Conservation (phyloP, 1,284 basidiomycete genomes). For the Ganoderma resinaceum region DNA sequence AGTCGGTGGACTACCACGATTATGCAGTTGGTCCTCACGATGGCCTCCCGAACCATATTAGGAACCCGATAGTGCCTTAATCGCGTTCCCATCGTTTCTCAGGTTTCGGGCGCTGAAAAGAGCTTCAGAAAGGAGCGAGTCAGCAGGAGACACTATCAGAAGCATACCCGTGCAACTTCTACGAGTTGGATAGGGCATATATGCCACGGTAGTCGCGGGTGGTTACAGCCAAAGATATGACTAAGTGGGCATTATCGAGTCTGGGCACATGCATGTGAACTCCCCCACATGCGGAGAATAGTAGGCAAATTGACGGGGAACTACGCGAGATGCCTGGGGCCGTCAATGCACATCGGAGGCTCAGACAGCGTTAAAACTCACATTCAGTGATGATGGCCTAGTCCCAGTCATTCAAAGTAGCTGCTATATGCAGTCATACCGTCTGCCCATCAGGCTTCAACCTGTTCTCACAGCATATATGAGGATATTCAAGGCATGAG, state of each 20-base stretch:
- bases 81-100: background rate
- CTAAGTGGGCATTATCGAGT: background rate
- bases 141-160: slow-evolving; percentile 13
- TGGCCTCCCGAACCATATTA: background rate
- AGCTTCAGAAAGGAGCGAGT: background rate
- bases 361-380: background rate
- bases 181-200: background rate
- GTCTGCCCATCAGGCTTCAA: background rate
- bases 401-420: slow-evolving; percentile 1
- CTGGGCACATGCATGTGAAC: background rate
- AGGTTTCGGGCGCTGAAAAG: background rate
- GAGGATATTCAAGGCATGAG: background rate
- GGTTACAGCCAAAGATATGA: background rate
- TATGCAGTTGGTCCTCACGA: slow-evolving; percentile 1
- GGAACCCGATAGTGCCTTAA: slow-evolving; percentile 7
- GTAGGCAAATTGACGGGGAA: background rate
- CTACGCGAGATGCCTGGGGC: background rate
- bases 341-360: background rate
- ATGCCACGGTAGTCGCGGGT: slow-evolving; percentile 4
- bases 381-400: background rate
- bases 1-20: background rate
- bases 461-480: background rate
- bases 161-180: slow-evolving; percentile 16
- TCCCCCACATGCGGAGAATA: background rate
- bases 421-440: background rate